Percentiles rank a stretch among this genome's conserved stretches.
Evolutionary conservation across 2,329 filamentous ascomycete genomes (phyloP).

Genomic region (Colletotrichum higginsianum): DNA sequence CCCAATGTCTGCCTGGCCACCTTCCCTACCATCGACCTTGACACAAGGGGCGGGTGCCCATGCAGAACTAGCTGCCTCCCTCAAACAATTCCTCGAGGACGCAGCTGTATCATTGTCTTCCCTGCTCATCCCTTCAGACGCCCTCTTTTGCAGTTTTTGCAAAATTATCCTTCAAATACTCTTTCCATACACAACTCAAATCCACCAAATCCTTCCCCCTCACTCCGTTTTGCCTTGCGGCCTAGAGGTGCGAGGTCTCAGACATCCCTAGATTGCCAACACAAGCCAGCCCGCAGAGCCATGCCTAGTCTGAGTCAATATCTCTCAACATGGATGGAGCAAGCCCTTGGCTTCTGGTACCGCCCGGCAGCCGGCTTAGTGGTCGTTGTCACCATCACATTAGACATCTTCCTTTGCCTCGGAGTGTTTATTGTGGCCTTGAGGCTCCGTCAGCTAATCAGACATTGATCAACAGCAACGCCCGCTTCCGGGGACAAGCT

Average conservation of each 20-base stretch:
- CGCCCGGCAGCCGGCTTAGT: constrained; percentile 20
- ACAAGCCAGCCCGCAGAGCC: constrained; percentile 11
- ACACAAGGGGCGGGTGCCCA: too few species aligned
- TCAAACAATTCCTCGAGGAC: neutral
- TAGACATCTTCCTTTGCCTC: constrained; percentile 18
- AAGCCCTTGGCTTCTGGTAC: constrained; percentile 4
- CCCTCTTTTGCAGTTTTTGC: neutral
- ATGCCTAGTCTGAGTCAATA: constrained; percentile 26
- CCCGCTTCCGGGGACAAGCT: constrained; percentile 71
- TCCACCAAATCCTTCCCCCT: neutral
- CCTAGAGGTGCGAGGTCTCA: constrained; percentile 30
- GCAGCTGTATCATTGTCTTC: neutral
- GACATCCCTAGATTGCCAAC: constrained; percentile 34
- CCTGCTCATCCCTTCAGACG: neutral
- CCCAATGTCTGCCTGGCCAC: neutral
- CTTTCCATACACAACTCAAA: neutral
- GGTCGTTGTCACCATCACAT: constrained; percentile 16
- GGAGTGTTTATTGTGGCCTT: constrained; percentile 28
- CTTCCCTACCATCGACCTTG: neutral
- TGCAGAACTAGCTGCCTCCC: neutral
- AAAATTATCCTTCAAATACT: neutral
- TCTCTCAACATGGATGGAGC: constrained; percentile 19
- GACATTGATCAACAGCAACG: constrained; percentile 60
- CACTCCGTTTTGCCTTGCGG: constrained; percentile 2
- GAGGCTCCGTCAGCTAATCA: constrained; percentile 46